A percentile compares a stretch with the other conserved stretches of the same genome.
These are phyloP conservation scores for Cercophora sp. DNA, from an alignment of 495 filamentous ascomycete species.

Conservation along the genomic window DNA sequence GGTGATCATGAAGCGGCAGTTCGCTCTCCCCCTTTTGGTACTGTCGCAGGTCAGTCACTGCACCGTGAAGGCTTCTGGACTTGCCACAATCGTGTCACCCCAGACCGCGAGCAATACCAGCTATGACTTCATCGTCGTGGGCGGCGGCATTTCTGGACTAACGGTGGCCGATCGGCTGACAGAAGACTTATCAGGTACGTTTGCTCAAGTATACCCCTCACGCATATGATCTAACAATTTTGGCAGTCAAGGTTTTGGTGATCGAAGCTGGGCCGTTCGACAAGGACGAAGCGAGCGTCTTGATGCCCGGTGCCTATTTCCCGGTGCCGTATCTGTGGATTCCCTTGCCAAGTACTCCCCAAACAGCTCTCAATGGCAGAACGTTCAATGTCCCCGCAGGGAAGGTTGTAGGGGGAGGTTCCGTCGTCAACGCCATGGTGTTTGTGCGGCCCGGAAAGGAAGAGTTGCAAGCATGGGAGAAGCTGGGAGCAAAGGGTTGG, in stretches of 20 bases:
- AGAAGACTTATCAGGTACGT: conserved; percentile 9
- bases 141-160: conserved; percentile 6
- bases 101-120: not conserved
- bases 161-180: conserved; percentile 13
- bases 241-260: conserved; percentile 11
- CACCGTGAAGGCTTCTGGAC: not conserved
- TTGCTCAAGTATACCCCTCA: too few species aligned
- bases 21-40: not conserved
- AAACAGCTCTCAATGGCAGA: conserved; percentile 30
- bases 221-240: too few species aligned
- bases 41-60: not conserved
- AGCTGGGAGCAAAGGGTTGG: conserved; percentile 33
- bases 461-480: conserved; percentile 38
- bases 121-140: conserved; percentile 10
- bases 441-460: conserved; percentile 32
- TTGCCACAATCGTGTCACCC: not conserved
- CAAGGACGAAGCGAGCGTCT: conserved; percentile 1
- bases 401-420: conserved; percentile 40
- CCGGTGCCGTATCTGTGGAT: conserved; percentile 10
- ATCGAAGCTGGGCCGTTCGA: conserved; percentile 13
- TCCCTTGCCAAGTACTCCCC: conserved; percentile 7
- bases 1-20: not conserved
- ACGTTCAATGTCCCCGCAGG: conserved; percentile 27
- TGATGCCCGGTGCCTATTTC: conserved; percentile 6
- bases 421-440: conserved; percentile 43